A percentile compares a stretch with the other conserved stretches of the same genome.
phyloP scores from a whole-genome alignment of 176 grass and related monocot genomes.

The Bromus sterilis region DNA sequence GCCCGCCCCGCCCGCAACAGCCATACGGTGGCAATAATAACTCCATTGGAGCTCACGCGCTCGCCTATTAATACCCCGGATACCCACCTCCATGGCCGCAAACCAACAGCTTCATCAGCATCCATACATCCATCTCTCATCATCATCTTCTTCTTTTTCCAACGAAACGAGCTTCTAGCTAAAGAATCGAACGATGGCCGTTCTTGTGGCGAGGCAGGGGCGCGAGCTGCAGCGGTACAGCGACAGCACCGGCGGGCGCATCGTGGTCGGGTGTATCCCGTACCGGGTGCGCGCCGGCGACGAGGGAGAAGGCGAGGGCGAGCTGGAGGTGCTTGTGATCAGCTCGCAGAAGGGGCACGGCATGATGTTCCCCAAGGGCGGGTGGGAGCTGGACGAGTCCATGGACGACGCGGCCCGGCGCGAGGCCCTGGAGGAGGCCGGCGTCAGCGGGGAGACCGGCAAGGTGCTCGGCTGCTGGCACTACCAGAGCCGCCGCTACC shows the following conservation, averaged over 20 bases:
- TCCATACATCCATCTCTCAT: background rate
- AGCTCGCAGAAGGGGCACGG: slow-evolving; percentile 84
- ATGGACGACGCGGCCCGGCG: slow-evolving; percentile 69
- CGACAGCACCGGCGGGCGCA: slow-evolving; percentile 39
- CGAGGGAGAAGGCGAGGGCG: slow-evolving; percentile 16
- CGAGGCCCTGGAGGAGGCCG: slow-evolving; percentile 90
- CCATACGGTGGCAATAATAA: background rate
- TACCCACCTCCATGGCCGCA: slow-evolving; percentile 15
- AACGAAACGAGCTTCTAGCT: background rate
- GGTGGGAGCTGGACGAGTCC: slow-evolving; percentile 86
- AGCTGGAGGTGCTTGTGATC: slow-evolving; percentile 80
- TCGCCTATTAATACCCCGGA: slow-evolving; percentile 35
- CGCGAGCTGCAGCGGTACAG: slow-evolving; percentile 93
- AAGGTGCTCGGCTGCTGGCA: slow-evolving; percentile 48
- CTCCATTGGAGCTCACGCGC: background rate
- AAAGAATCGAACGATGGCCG: slow-evolving; percentile 36
- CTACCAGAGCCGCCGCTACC: slow-evolving; percentile 83
- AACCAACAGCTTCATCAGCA: slow-evolving; percentile 12
- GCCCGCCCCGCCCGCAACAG: background rate
- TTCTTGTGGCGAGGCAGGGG: slow-evolving; percentile 78
- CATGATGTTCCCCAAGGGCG: slow-evolving; percentile 99
- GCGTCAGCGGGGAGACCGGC: slow-evolving; percentile 53
- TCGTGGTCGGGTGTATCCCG: slow-evolving; percentile 94
- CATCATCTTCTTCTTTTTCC: background rate
- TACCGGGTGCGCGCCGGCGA: slow-evolving; percentile 35